phyloP scores from a whole-genome alignment of 2,329 filamentous ascomycete genomes.

The Aquanectria penicillioides region DNA sequence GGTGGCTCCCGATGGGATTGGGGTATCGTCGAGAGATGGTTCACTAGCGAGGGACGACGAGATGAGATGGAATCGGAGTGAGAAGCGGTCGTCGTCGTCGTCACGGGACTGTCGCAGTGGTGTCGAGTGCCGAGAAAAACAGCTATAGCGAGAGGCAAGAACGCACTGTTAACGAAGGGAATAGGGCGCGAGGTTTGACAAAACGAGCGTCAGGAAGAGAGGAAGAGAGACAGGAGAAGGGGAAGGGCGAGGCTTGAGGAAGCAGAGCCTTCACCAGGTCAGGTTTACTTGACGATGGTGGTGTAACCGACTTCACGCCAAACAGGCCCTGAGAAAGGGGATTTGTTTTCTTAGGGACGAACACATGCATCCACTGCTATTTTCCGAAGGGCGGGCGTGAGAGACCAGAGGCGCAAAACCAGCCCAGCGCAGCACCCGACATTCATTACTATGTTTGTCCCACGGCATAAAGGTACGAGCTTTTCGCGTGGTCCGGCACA shows the following conservation, averaged over 20 bases:
- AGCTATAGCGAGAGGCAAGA: slow-evolving; percentile 16
- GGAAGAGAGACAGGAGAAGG: slow-evolving; percentile 20
- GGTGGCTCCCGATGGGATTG: slow-evolving; percentile 37
- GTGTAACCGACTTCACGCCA: slow-evolving; percentile 28
- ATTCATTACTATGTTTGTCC: slow-evolving; percentile 41
- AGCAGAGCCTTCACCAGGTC: slow-evolving; percentile 34
- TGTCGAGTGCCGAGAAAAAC: slow-evolving; percentile 11
- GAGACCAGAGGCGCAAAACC: slow-evolving; percentile 23
- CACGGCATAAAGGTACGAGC: slow-evolving; percentile 29
- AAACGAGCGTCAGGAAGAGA: slow-evolving; percentile 41
- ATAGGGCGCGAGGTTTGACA: slow-evolving; percentile 27
- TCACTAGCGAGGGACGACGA: slow-evolving; percentile 3
- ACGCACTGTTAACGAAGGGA: slow-evolving; percentile 38
- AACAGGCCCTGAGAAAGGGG: slow-evolving; percentile 41
- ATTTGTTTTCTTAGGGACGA: slow-evolving; percentile 43
- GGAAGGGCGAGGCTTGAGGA: slow-evolving; percentile 28
- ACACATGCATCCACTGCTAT: slow-evolving; percentile 31
- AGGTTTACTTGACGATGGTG: slow-evolving; percentile 33
- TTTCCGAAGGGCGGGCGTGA: slow-evolving; percentile 25
- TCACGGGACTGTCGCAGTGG: slow-evolving; percentile 9
- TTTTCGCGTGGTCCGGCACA: slow-evolving; percentile 4
- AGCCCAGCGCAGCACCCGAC: slow-evolving; percentile 27
- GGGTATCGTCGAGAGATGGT: slow-evolving; percentile 22
- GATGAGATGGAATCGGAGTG: slow-evolving; percentile 12
- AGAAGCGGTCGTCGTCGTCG: slow-evolving; percentile 20